A percentile compares a stretch with the other conserved stretches of the same genome.
These are phyloP conservation scores for Clavispora fructus DNA, from an alignment of 805 yeast species.

Conservation along the genomic window DNA sequence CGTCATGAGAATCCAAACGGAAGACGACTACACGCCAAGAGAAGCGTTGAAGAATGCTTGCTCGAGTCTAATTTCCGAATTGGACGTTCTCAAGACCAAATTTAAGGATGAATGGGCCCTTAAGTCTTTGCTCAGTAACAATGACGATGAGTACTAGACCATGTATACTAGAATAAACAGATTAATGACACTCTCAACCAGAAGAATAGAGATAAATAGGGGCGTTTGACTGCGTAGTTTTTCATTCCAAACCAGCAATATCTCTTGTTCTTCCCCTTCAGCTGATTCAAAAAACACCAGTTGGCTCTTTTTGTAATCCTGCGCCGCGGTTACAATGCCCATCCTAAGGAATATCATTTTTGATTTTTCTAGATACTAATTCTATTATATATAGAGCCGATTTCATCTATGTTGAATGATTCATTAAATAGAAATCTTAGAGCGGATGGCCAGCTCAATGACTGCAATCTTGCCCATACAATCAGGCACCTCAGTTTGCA, in stretches of 20 bases:
- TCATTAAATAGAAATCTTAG: conserved; percentile 5
- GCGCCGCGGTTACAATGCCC: background rate
- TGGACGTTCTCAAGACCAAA: conserved; percentile 66
- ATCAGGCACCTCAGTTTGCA: conserved; percentile 35
- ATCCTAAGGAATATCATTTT: background rate
- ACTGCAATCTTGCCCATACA: conserved; percentile 35
- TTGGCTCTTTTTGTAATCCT: no score
- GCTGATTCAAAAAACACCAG: no score
- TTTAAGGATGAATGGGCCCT: conserved; percentile 92
- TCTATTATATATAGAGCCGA: background rate
- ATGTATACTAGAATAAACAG: background rate
- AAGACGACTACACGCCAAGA: conserved; percentile 88
- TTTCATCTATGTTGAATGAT: background rate
- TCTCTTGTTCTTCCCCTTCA: no score
- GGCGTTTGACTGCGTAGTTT: no score
- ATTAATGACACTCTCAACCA: background rate
- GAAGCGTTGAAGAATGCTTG: conserved; percentile 91
- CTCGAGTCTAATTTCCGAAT: conserved; percentile 71
- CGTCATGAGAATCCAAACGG: conserved; percentile 90
- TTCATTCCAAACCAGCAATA: no score
- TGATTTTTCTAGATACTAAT: background rate
- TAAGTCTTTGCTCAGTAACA: conserved; percentile 62
- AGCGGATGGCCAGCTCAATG: conserved; percentile 60
- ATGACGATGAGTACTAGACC: conserved; percentile 26
- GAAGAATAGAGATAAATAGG: no score